Conservation (phyloP, 2,329 filamentous ascomycete genomes). For the Thyridium curvatum region DNA sequence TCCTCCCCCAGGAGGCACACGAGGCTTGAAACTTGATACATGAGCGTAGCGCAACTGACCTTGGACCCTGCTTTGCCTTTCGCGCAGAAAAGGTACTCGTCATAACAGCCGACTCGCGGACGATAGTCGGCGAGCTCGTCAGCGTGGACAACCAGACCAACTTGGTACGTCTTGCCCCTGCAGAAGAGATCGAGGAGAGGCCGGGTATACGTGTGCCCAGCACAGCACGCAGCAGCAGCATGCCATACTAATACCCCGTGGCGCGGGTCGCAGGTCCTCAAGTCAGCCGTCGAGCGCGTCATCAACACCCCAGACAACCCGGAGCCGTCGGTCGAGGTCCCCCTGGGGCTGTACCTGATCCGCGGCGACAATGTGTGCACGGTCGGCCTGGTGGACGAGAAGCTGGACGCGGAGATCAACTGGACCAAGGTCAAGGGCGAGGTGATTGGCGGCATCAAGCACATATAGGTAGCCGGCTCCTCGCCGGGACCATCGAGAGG, state of each 20-base stretch:
- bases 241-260: conserved; percentile 1
- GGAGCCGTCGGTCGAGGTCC: conserved; percentile 72
- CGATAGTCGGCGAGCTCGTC: conserved; percentile 73
- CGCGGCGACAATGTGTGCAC: conserved; percentile 92
- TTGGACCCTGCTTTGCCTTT: not conserved
- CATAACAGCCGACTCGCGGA: conserved; percentile 87
- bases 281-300: conserved; percentile 78
- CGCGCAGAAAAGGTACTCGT: conserved; percentile 81
- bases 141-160: conserved; percentile 92
- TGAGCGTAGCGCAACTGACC: too few species aligned
- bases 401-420: conserved; percentile 83
- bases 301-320: conserved; percentile 81
- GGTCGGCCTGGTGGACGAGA: conserved; percentile 83
- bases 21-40: too few species aligned
- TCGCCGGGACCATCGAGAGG: too few species aligned
- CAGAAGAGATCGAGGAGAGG: too few species aligned
- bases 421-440: conserved; percentile 86
- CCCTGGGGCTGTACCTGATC: conserved; percentile 84
- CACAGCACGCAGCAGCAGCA: too few species aligned
- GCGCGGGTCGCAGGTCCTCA: conserved; percentile 56
- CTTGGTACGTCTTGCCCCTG: conserved; percentile 55
- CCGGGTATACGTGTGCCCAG: too few species aligned
- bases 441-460: conserved; percentile 79
- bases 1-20: too few species aligned
- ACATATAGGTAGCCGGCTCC: conserved; percentile 43